Base-by-base conservation (phyloP, 202 grass and related monocot species). In the Digitaria exilis region DNA sequence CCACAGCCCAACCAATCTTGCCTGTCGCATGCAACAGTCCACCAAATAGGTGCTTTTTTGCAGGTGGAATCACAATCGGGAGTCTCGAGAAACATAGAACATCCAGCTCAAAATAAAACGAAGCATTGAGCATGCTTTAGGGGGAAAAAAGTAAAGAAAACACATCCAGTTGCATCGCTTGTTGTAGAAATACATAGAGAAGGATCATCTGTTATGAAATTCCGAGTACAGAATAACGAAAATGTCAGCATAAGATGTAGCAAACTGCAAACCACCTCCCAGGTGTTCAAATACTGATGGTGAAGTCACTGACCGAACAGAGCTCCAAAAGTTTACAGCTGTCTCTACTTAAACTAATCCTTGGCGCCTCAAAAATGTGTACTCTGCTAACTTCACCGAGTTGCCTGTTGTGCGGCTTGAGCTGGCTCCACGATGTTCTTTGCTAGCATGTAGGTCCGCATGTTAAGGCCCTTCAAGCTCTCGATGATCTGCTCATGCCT, bases 361-460 rank as follows among this genome's bases (percentile, higher is more conserved):
- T 26, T 58, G 57, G 9, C 39, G 14, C 80, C 54, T 84, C 75
- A 81, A 80, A 88, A 78, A 42, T 88, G 67, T 32, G 19, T 12
- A 18, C 42, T 54, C 61, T 14, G 46, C 45, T 5, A 26, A 9
- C 73, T 26, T 82, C 78, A 93, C 12, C 92, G 84, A 41, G 88
- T 18, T 65, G 90, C 82, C 82, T 92, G 83, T 65, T 90, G 86
- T 45, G 92, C 87, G 42, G 89, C 90, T 93, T 95, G 95, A 43
- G 91, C 85, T 60, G 90, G 90, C 72, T 98, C 96, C 65, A 98
- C 87, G 15, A 95, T 88, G 61, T 95, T 98, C 91, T 98, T 98
- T 61, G 91, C 96, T 16, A 98, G 69, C 87, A 98, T 51, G 71
- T 88, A 95, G 9, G 96, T 98, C 30, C 96, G 85, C 77, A 71